Percentiles rank a stretch among this genome's conserved stretches.
phyloP scores from a whole-genome alignment of 768 basidiomycete genomes.

The Exidia glandulosa region DNA sequence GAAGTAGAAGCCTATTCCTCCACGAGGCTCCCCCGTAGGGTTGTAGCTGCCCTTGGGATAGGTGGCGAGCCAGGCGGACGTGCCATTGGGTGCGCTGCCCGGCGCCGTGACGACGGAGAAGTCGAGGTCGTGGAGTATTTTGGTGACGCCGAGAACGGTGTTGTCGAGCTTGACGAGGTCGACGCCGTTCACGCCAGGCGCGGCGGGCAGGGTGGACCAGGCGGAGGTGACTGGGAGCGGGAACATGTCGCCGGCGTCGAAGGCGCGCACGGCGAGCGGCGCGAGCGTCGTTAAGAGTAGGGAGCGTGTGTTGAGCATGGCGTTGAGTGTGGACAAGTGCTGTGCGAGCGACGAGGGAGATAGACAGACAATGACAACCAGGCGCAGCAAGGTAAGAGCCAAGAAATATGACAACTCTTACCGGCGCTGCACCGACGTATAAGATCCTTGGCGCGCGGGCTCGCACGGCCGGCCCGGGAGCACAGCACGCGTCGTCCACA shows the following conservation, averaged over 20 bases:
- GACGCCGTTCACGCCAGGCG: constrained; percentile 1
- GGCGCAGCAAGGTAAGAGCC: background rate
- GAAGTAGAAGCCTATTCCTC: constrained; percentile 69
- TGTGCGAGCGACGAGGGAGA: background rate
- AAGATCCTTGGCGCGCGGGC: too few relatives aligned
- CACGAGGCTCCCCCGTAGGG: constrained; percentile 33
- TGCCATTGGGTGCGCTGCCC: constrained; percentile 26
- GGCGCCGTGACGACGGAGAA: constrained; percentile 34
- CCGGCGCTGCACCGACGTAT: too few relatives aligned
- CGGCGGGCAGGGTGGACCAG: constrained; percentile 36
- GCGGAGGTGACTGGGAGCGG: constrained; percentile 24
- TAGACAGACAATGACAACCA: background rate
- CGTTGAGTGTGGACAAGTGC: background rate
- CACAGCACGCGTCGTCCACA: too few relatives aligned
- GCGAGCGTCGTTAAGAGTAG: background rate
- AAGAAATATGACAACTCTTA: too few relatives aligned
- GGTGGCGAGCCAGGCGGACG: constrained; percentile 36
- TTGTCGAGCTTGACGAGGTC: constrained; percentile 32
- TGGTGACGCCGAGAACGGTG: constrained; percentile 31
- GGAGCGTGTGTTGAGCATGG: background rate
- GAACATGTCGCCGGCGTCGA: constrained; percentile 26
- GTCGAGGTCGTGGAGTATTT: constrained; percentile 24
- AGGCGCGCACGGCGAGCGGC: background rate
- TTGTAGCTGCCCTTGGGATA: constrained; percentile 51
- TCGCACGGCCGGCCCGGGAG: too few relatives aligned